phyloP scores from a whole-genome alignment of 2,329 filamentous ascomycete species.

The Cercospora berteroae region DNA sequence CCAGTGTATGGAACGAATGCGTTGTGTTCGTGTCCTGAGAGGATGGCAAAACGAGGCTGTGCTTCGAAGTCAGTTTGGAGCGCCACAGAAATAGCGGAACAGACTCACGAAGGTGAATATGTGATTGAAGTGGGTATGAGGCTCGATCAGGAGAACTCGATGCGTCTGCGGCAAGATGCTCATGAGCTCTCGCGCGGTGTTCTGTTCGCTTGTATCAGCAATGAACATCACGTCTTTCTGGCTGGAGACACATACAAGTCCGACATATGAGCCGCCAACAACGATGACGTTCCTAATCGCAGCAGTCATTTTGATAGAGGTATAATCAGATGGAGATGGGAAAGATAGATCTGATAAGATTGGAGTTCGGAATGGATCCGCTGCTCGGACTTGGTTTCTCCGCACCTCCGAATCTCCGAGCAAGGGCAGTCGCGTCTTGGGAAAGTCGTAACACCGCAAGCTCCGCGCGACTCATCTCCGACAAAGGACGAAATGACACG shows the following conservation, averaged over 20 bases:
- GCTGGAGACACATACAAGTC: constrained; percentile 13
- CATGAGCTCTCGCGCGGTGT: constrained; percentile 23
- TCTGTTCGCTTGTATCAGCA: constrained; percentile 9
- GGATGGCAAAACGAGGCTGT: constrained; percentile 25
- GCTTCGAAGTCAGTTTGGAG: not conserved
- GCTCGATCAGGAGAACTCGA: constrained; percentile 26
- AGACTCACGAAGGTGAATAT: constrained; percentile 25
- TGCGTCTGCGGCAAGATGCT: constrained; percentile 18
- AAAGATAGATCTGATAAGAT: not conserved
- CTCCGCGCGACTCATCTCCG: not conserved
- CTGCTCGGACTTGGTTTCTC: not conserved
- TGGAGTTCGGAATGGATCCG: not conserved
- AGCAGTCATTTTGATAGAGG: constrained; percentile 1
- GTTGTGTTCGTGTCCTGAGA: constrained; percentile 26
- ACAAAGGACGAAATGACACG: no score
- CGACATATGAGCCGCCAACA: constrained; percentile 26
- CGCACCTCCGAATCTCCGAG: constrained; percentile 1
- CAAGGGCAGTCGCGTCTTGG: not conserved
- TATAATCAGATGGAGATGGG: not conserved
- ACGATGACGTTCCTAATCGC: constrained; percentile 25
- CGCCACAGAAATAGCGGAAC: not conserved
- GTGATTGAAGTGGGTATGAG: constrained; percentile 26
- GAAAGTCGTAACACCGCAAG: not conserved
- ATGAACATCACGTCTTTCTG: not conserved
- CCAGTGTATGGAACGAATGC: constrained; percentile 27